phyloP scores from a whole-genome alignment of 2,329 filamentous ascomycete species.

The Penicillium palitans region DNA sequence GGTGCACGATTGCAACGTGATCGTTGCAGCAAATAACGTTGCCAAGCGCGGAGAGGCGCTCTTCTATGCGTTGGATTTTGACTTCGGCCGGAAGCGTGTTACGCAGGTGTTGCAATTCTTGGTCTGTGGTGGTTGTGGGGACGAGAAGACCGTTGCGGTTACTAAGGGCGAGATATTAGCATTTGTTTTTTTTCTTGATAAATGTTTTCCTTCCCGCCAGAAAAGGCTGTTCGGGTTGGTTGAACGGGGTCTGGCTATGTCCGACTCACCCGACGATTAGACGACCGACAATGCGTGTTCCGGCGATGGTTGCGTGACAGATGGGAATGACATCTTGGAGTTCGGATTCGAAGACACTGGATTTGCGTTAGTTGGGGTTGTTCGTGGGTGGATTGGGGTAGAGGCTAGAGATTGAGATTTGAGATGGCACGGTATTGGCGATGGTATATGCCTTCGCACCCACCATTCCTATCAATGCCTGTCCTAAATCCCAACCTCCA shows the following conservation, averaged over 20 bases:
- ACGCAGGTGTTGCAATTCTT: slow-evolving; percentile 95
- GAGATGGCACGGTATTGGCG: background rate
- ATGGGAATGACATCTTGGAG: slow-evolving; percentile 97
- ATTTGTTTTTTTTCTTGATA: background rate
- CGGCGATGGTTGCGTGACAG: slow-evolving; percentile 93
- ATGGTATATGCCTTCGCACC: background rate
- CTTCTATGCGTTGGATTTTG: slow-evolving; percentile 96
- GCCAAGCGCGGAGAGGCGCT: slow-evolving; percentile 89
- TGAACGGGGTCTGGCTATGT: background rate
- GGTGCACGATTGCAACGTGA: slow-evolving; percentile 93
- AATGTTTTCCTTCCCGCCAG: background rate
- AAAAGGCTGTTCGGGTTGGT: background rate
- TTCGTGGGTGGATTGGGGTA: background rate
- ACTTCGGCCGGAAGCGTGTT: slow-evolving; percentile 90
- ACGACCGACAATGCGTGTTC: slow-evolving; percentile 91
- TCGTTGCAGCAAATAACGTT: slow-evolving; percentile 98
- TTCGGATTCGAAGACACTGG: slow-evolving; percentile 92
- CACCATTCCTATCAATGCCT: background rate
- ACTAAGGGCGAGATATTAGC: slow-evolving; percentile 44
- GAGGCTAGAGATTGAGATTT: background rate
- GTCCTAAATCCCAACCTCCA: background rate
- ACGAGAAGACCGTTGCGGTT: slow-evolving; percentile 97
- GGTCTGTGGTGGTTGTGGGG: slow-evolving; percentile 92
- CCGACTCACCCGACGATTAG: slow-evolving; percentile 76
- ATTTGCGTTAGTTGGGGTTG: slow-evolving; percentile 10